Evolutionary conservation across 306 rosid genomes (phyloP).

Genomic region (Casuarina cunninghamiana): DNA sequence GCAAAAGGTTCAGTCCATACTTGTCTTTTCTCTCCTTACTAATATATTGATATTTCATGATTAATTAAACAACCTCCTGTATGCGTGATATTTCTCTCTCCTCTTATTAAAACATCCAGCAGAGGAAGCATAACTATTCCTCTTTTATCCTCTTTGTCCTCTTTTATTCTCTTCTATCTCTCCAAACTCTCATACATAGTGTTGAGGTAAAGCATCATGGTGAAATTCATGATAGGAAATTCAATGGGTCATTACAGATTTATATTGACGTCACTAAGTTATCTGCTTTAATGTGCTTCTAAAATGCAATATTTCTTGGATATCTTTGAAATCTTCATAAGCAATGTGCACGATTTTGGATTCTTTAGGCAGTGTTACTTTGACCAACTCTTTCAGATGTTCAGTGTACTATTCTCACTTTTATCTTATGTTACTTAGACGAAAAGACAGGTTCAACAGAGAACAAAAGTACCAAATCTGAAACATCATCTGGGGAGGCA

Average conservation of each 20-base stretch:
- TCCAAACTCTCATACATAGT: neutral
- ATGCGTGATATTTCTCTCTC: neutral
- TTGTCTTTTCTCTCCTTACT: too few relatives aligned
- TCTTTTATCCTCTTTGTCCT: neutral
- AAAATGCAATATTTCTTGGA: neutral
- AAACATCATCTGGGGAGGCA: slow-evolving; percentile 56
- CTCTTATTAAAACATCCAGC: neutral
- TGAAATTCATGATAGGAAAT: neutral
- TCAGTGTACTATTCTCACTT: slow-evolving; percentile 21
- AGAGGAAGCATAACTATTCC: neutral
- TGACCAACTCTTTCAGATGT: slow-evolving; percentile 1
- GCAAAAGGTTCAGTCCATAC: too few relatives aligned
- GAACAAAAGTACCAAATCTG: slow-evolving; percentile 49
- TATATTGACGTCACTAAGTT: slow-evolving; percentile 6
- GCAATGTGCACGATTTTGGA: neutral
- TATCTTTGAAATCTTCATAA: neutral
- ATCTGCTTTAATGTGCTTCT: slow-evolving; percentile 2
- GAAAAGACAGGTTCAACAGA: slow-evolving; percentile 56
- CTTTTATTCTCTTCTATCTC: neutral
- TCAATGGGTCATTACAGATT: neutral
- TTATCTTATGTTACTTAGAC: slow-evolving; percentile 43
- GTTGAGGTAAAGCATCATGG: neutral
- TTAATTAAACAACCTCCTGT: too few relatives aligned
- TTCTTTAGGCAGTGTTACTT: neutral
- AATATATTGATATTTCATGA: too few relatives aligned